Base-by-base conservation (phyloP, 2,329 filamentous ascomycete genomes). In the Colletotrichum godetiae region DNA sequence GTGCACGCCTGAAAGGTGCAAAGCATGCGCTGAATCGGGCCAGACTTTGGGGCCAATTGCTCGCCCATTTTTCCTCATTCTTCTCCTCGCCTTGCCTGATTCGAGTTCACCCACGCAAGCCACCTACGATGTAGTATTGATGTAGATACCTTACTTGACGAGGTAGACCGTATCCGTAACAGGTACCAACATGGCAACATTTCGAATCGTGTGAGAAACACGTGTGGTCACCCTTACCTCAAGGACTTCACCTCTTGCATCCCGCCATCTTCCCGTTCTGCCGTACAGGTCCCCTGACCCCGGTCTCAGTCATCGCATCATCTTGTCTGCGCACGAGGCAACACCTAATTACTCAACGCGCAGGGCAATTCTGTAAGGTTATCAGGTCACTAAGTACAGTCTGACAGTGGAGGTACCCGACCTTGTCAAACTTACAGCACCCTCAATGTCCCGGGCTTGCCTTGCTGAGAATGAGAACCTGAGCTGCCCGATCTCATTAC, bases 11-110 rank as follows among this genome's bases (percentile, higher is more conserved):
- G 33, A 37, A 42, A 64, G 49, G 27, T 27, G 46, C 29, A 35
- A 46, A 49, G 46, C 27, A 63, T 46, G 60, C 29, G 60, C 62
- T 70, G 53, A n/a, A 70, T 60, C 31, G 55, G 61, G 67, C 62
- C 55, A 37, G 52, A 19, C 37, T 55, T 27, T 27, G 11, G 13
- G 33, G 33, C 22, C 22, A 42, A 33, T 61, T 13, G 35, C 46
- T 49, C 59, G 13, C 7, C 46, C 37, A 27, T 10, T 46, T 46
- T 59, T 60, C 35, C 35, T 37, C 33, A n/a, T 31, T 42, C 31
- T 29, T 22, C 12, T 37, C 22, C 7, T 31, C 59, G 27, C 58
- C 52, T 65, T 58, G 29, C 61, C 61, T 35, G 29, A 59, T 59
- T 53, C 37, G 52, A 49, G 33, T 37, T 53, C 13, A 22, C 19